phyloP scores from a whole-genome alignment of 306 rosid species.

The Prunus salicina region DNA sequence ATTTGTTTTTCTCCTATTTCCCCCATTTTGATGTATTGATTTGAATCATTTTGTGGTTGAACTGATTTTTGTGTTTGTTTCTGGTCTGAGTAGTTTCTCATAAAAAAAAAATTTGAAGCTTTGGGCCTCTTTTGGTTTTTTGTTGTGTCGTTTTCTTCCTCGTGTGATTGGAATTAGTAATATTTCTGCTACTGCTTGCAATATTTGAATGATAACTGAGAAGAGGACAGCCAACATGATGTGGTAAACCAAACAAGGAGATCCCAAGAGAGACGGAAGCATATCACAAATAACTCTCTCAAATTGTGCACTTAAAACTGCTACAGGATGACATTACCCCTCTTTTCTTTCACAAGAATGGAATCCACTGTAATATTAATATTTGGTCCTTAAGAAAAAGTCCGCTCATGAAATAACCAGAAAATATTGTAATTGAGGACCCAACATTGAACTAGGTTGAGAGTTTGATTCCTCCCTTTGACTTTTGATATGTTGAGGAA shows the following conservation, averaged over 20 bases:
- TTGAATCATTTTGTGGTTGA: slow-evolving; percentile 3
- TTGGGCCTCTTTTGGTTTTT: neutral
- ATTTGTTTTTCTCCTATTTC: neutral
- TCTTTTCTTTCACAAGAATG: neutral
- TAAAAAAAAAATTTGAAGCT: neutral
- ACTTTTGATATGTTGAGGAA: neutral
- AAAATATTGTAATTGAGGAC: neutral
- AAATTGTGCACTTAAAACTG: neutral
- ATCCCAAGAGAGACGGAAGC: neutral
- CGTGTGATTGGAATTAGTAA: neutral
- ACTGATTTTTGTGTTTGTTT: neutral
- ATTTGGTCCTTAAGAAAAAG: neutral
- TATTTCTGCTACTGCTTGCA: neutral
- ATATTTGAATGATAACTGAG: neutral
- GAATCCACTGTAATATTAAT: neutral
- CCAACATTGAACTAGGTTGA: neutral
- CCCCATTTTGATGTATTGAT: neutral
- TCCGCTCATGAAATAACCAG: neutral
- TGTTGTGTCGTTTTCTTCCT: neutral
- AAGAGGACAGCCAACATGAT: neutral
- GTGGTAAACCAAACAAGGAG: neutral
- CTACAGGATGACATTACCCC: neutral
- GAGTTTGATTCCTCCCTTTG: neutral
- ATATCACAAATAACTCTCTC: neutral
- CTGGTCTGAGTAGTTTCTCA: neutral